A percentile compares a stretch with the other conserved stretches of the same genome.
These are phyloP conservation scores for Nicotiana tabacum DNA, from an alignment of 257 asterid genomes.

Conservation along the genomic window DNA sequence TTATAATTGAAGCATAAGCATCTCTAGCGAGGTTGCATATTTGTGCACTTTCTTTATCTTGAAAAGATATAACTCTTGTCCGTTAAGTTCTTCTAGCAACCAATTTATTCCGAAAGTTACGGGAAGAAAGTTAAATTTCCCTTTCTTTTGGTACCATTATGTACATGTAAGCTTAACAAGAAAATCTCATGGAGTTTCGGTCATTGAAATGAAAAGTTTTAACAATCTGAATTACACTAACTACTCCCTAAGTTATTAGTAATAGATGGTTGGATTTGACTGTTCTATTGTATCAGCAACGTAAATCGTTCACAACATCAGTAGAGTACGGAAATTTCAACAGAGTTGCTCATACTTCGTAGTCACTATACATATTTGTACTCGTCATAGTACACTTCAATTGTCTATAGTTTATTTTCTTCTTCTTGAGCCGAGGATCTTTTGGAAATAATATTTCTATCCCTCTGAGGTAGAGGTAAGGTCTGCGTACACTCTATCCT, in stretches of 20 bases:
- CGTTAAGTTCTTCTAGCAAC: background rate
- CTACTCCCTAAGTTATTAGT: too few relatives aligned
- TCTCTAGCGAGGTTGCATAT: background rate
- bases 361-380: too few relatives aligned
- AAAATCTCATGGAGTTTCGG: background rate
- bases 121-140: background rate
- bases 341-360: too few relatives aligned
- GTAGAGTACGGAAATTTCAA: too few relatives aligned
- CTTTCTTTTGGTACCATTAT: background rate
- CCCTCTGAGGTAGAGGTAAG: too few relatives aligned
- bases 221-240: background rate
- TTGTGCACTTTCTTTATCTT: background rate
- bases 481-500: too few relatives aligned
- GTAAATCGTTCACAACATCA: background rate
- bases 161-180: background rate
- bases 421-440: too few relatives aligned
- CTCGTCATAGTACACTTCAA: too few relatives aligned
- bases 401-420: too few relatives aligned
- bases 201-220: background rate
- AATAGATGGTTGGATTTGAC: background rate
- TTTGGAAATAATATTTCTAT: too few relatives aligned
- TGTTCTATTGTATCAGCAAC: background rate
- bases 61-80: background rate
- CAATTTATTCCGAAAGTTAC: background rate
- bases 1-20: background rate